Percentiles rank a stretch among this genome's conserved stretches.
Evolutionary conservation across 805 yeast species (phyloP).

Genomic region (Saccharomycopsis fermentans): DNA sequence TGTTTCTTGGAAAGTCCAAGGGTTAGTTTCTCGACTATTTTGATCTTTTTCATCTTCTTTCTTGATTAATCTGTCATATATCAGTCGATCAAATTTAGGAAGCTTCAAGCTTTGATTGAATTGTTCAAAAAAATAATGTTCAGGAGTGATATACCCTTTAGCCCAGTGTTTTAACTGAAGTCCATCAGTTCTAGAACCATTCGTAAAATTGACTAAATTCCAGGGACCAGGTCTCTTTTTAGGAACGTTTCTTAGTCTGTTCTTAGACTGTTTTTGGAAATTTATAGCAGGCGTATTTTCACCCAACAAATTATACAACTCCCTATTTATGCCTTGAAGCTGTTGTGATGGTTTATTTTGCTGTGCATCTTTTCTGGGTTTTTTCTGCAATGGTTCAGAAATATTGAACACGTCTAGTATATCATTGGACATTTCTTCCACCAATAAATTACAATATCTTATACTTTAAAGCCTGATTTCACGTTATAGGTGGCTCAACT

Average conservation of each 20-base stretch:
- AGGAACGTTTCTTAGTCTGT: slow-evolving; percentile 7
- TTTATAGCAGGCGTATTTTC: slow-evolving; percentile 78
- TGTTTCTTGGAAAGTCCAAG: slow-evolving; percentile 75
- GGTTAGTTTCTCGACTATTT: slow-evolving; percentile 7
- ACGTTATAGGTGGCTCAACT: too few relatives aligned
- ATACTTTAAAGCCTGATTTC: too few relatives aligned
- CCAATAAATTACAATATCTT: too few relatives aligned
- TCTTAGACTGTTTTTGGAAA: not conserved
- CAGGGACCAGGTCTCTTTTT: slow-evolving; percentile 71
- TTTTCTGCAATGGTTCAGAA: slow-evolving; percentile 24
- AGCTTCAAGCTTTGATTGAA: slow-evolving; percentile 60
- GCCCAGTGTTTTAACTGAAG: slow-evolving; percentile 75
- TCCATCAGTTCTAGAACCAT: slow-evolving; percentile 40
- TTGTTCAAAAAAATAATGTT: slow-evolving; percentile 57
- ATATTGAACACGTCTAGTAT: slow-evolving; percentile 70
- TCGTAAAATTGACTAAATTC: slow-evolving; percentile 56
- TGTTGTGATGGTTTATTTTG: slow-evolving; percentile 12
- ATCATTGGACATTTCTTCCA: slow-evolving; percentile 40
- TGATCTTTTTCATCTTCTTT: slow-evolving; percentile 22
- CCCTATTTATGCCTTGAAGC: slow-evolving; percentile 75
- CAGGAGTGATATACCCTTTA: slow-evolving; percentile 35
- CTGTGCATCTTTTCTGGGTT: slow-evolving; percentile 28
- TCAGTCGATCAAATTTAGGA: slow-evolving; percentile 57
- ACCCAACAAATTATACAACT: slow-evolving; percentile 78
- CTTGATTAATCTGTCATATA: slow-evolving; percentile 44